Percentiles rank a stretch among this genome's conserved stretches.
Conservation (phyloP, 108 stramenopile species). For the Thalassiosira profunda region DNA sequence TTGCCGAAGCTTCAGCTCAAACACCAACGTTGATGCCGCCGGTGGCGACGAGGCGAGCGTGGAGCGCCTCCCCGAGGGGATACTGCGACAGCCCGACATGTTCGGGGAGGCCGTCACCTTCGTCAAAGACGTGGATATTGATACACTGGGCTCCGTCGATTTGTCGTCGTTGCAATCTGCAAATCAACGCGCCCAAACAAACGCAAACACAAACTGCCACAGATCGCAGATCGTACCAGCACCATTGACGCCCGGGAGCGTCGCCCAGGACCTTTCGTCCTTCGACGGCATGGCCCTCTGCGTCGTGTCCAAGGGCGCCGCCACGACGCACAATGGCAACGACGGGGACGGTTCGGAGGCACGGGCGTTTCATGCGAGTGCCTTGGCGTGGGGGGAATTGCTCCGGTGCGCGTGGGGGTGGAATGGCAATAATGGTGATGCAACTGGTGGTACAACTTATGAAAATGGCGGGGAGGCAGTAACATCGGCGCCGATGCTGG, state of each 20-base stretch:
- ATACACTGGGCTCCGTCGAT: slow-evolving; percentile 2
- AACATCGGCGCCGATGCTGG: slow-evolving; percentile 71
- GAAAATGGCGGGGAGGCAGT: no score
- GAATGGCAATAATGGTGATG: slow-evolving; percentile 55
- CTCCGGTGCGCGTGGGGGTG: slow-evolving; percentile 59
- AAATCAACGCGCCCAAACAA: neutral
- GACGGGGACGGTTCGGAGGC: slow-evolving; percentile 74
- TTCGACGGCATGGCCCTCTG: slow-evolving; percentile 73
- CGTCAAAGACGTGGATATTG: slow-evolving; percentile 12
- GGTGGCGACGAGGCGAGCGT: no score
- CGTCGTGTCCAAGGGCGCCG: slow-evolving; percentile 69
- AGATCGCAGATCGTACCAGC: no score
- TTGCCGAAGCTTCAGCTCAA: no score
- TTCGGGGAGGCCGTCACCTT: slow-evolving; percentile 85
- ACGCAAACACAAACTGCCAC: no score
- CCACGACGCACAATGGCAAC: slow-evolving; percentile 65
- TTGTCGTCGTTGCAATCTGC: slow-evolving; percentile 7
- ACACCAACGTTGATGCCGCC: no score
- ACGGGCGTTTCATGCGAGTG: slow-evolving; percentile 69
- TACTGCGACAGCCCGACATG: slow-evolving; percentile 60
- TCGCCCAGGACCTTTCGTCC: slow-evolving; percentile 48
- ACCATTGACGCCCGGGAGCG: no score
- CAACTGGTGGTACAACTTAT: no score
- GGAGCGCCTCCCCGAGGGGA: slow-evolving; percentile 20
- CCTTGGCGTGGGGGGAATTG: slow-evolving; percentile 74